These are phyloP conservation scores for Phytophthora aleatoria DNA, from an alignment of 352 stramenopile species.

Conservation along the genomic window DNA sequence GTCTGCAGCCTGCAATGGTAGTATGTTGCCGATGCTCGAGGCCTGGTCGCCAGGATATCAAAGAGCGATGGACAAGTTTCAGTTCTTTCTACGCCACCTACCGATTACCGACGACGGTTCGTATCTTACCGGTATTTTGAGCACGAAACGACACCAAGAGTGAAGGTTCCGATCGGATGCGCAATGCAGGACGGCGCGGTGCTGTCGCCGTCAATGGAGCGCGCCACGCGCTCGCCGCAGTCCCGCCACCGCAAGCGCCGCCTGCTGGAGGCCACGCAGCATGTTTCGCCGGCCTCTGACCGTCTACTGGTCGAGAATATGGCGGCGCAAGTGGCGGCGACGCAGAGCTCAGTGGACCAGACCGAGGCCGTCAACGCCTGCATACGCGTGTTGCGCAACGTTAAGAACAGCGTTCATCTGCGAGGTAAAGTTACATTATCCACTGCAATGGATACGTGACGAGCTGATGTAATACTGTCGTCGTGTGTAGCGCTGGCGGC, in stretches of 20 bases:
- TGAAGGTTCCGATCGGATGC: not conserved
- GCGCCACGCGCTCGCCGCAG: conserved; percentile 46
- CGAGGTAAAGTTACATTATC: conserved; percentile 28
- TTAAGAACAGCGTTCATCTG: conserved; percentile 72
- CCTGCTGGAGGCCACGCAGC: conserved; percentile 57
- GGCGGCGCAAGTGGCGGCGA: conserved; percentile 27
- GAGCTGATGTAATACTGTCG: not conserved
- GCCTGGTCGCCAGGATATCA: no score
- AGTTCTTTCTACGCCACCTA: not conserved
- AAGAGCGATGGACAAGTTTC: no score
- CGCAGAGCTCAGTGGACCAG: conserved; percentile 5
- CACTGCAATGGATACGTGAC: not conserved
- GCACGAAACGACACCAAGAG: conserved; percentile 9
- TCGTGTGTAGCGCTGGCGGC: conserved; percentile 53
- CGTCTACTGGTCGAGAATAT: conserved; percentile 37
- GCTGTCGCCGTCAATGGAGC: conserved; percentile 31
- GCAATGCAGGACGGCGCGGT: conserved; percentile 5
- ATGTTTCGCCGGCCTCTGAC: conserved; percentile 46
- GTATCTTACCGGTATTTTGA: conserved; percentile 10
- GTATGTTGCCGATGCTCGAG: no score
- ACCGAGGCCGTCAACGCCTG: conserved; percentile 31
- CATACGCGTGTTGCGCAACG: conserved; percentile 57
- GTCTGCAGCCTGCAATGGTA: no score
- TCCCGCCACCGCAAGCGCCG: conserved; percentile 63
- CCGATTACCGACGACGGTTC: not conserved